Percentiles rank a stretch among this genome's conserved stretches.
These are phyloP conservation scores for Aspergillus spinulosporus DNA, from an alignment of 2,329 filamentous ascomycete species.

Conservation along the genomic window DNA sequence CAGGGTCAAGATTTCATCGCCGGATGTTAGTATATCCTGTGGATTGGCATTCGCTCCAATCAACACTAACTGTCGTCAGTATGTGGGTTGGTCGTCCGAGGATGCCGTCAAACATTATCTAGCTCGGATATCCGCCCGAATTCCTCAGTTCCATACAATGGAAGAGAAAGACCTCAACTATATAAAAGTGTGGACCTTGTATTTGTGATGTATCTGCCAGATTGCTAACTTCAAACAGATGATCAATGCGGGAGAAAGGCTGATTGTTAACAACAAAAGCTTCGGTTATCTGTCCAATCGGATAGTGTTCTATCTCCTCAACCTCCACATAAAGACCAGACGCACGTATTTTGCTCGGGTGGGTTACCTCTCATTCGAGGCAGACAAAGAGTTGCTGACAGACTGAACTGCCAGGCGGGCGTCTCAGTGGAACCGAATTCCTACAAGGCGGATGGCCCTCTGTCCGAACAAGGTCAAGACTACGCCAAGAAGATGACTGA, in stretches of 20 bases:
- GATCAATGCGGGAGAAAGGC: constrained; percentile 93
- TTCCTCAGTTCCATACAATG: constrained; percentile 97
- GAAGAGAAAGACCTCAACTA: constrained; percentile 90
- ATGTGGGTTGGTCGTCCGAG: constrained; percentile 85
- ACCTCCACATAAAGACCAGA: constrained; percentile 92
- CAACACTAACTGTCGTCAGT: constrained; percentile 52
- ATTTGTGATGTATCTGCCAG: not conserved
- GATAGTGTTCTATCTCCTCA: constrained; percentile 97
- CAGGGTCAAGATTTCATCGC: constrained; percentile 96
- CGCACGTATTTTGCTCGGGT: constrained; percentile 88
- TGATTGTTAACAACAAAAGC: constrained; percentile 94
- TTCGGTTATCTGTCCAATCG: constrained; percentile 96
- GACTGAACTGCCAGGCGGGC: constrained; percentile 57
- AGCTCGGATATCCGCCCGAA: constrained; percentile 83
- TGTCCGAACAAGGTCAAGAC: constrained; percentile 75
- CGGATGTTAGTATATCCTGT: constrained; percentile 65
- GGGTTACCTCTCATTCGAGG: constrained; percentile 17
- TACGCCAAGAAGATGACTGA: constrained; percentile 88
- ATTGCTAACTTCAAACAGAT: constrained; percentile 53
- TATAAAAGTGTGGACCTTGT: constrained; percentile 66
- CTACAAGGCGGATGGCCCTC: constrained; percentile 84
- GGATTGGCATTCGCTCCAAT: constrained; percentile 11
- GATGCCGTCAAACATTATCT: constrained; percentile 93
- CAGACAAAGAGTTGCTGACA: not conserved
- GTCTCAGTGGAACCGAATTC: constrained; percentile 84